Percentiles rank a stretch among this genome's conserved stretches.
Evolutionary conservation across 1,139 yeast species (phyloP).

Genomic region (Candida tetrigidarum): DNA sequence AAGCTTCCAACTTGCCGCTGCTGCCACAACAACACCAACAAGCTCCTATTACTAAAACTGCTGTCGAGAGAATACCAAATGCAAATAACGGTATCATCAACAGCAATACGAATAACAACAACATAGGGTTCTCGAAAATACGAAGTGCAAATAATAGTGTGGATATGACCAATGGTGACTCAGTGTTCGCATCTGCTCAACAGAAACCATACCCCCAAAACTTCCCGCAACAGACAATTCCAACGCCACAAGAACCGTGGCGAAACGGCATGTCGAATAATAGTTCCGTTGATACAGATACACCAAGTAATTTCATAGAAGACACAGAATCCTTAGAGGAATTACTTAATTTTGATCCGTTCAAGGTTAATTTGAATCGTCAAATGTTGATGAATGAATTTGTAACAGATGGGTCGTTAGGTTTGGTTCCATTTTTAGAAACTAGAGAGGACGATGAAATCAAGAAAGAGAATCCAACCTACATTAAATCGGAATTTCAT

Average conservation of each 20-base stretch:
- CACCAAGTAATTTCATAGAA: constrained; percentile 12
- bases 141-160: constrained; percentile 10
- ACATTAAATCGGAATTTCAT: not conserved
- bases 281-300: not conserved
- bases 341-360: constrained; percentile 46
- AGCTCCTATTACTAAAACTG: constrained; percentile 30
- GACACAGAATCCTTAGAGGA: constrained; percentile 29
- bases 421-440: constrained; percentile 60
- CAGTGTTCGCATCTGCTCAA: not conserved
- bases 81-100: not conserved
- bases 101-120: constrained; percentile 6
- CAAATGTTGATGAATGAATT: constrained; percentile 53
- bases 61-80: constrained; percentile 26
- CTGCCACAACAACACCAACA: constrained; percentile 10
- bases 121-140: constrained; percentile 11
- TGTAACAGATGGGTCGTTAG: constrained; percentile 72
- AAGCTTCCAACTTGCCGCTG: constrained; percentile 4
- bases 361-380: constrained; percentile 38
- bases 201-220: not conserved
- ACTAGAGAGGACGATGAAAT: constrained; percentile 4
- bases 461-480: not conserved
- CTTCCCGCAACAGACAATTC: not conserved
- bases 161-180: constrained; percentile 10
- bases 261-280: not conserved
- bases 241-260: not conserved